phyloP scores from a whole-genome alignment of 192 early-diverging fungal genomes.

The Backusella australiensis region DNA sequence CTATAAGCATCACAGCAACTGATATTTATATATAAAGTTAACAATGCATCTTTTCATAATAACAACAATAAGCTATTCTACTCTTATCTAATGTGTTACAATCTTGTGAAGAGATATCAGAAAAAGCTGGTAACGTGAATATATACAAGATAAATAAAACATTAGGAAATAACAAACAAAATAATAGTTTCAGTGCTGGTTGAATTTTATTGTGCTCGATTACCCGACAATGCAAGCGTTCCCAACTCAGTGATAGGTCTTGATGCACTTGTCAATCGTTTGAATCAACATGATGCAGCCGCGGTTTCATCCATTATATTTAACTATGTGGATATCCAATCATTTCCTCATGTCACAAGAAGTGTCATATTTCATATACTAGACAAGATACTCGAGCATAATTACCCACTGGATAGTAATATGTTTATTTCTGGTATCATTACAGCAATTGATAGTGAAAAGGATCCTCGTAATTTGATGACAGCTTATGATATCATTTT shows the following conservation, averaged over 20 bases:
- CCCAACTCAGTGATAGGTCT: slow-evolving; percentile 62
- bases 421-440: slow-evolving; percentile 85
- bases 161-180: too few species aligned
- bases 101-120: slow-evolving; percentile 38
- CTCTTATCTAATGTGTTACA: background rate
- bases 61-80: background rate
- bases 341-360: slow-evolving; percentile 83
- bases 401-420: slow-evolving; percentile 56
- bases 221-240: slow-evolving; percentile 69
- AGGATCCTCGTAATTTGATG: slow-evolving; percentile 96
- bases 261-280: slow-evolving; percentile 49
- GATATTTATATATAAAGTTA: background rate
- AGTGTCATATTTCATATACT: slow-evolving; percentile 72
- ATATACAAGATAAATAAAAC: too few species aligned
- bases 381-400: slow-evolving; percentile 59
- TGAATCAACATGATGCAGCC: slow-evolving; percentile 52
- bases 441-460: slow-evolving; percentile 90
- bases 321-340: slow-evolving; percentile 83
- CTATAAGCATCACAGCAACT: background rate
- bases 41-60: background rate
- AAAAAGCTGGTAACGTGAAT: slow-evolving; percentile 43
- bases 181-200: slow-evolving; percentile 54
- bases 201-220: slow-evolving; percentile 70
- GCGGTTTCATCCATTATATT: slow-evolving; percentile 59
- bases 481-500: slow-evolving; percentile 78